A percentile compares a stretch with the other conserved stretches of the same genome.
Evolutionary conservation across 2,329 filamentous ascomycete genomes (phyloP).

Genomic region (Beauveria asiatica): DNA sequence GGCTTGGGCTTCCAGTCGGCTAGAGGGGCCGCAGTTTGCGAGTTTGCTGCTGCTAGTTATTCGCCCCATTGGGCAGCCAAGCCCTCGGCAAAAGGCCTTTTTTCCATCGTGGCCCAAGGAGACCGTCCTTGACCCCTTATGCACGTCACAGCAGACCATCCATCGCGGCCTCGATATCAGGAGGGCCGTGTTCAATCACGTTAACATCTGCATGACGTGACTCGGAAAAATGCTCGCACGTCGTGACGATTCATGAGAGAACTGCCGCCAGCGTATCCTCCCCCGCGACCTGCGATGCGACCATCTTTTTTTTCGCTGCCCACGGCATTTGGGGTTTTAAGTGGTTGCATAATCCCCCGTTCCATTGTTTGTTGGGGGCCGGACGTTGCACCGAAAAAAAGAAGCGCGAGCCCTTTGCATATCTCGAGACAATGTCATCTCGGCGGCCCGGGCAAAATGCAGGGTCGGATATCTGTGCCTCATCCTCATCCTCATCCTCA

Average conservation of each 20-base stretch:
- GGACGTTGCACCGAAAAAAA: background rate
- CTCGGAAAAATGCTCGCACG: background rate
- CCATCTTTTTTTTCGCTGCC: background rate
- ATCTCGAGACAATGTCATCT: slow-evolving; percentile 1
- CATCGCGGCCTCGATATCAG: background rate
- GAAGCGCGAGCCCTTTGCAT: background rate
- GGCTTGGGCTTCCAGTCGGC: too few species aligned
- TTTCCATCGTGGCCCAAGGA: background rate
- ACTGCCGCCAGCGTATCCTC: background rate
- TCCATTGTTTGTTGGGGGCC: background rate
- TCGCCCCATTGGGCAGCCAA: too few species aligned
- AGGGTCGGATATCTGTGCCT: background rate
- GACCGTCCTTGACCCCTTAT: background rate
- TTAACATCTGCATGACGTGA: background rate
- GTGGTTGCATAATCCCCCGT: background rate
- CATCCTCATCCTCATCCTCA: background rate
- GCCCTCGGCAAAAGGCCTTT: too few species aligned
- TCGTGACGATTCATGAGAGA: background rate
- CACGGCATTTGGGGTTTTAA: background rate
- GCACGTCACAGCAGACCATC: background rate
- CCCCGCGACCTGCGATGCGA: background rate
- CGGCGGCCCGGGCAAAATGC: background rate
- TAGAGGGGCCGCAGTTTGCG: too few species aligned
- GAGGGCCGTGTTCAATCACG: background rate
- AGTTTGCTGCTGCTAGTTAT: too few species aligned